A percentile compares a stretch with the other conserved stretches of the same genome.
Conservation (phyloP, 352 stramenopile genomes). For the Globisporangium paddicum region DNA sequence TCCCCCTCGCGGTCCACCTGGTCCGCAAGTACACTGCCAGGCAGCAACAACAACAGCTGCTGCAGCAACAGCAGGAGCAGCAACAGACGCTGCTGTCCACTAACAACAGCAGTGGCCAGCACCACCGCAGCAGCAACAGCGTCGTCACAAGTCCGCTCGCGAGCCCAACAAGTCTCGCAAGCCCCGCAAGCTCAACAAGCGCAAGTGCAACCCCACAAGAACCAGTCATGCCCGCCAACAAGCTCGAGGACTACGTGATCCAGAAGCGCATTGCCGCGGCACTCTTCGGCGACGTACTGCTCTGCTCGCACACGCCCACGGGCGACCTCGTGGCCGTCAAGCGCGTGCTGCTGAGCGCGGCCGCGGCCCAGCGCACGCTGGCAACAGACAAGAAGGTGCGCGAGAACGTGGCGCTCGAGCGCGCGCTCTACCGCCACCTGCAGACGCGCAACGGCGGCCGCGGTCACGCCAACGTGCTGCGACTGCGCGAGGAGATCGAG, state of each 20-base stretch:
- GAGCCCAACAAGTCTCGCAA: background rate
- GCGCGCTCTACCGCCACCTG: conserved; percentile 61
- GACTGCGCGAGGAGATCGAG: conserved; percentile 70
- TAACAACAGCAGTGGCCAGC: background rate
- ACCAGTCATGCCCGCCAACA: conserved; percentile 30
- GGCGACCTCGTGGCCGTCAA: conserved; percentile 72
- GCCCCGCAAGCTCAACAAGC: background rate
- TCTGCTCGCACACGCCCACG: conserved; percentile 62
- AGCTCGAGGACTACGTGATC: conserved; percentile 83
- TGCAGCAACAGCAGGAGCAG: background rate
- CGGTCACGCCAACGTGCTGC: conserved; percentile 60
- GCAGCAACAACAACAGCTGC: background rate
- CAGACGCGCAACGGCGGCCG: conserved; percentile 47
- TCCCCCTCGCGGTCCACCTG: conserved; percentile 14
- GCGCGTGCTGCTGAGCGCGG: conserved; percentile 65
- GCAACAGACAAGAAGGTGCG: conserved; percentile 66
- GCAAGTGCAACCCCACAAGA: background rate
- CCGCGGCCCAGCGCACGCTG: conserved; percentile 51
- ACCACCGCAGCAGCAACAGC: conserved; percentile 6
- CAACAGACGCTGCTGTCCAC: background rate
- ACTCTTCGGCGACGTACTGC: conserved; percentile 78
- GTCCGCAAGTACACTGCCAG: conserved; percentile 11
- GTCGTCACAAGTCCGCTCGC: background rate
- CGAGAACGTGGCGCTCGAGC: conserved; percentile 78
- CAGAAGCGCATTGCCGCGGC: conserved; percentile 64